These are phyloP conservation scores for Inga oerstediana DNA, from an alignment of 306 rosid species.

Conservation along the genomic window DNA sequence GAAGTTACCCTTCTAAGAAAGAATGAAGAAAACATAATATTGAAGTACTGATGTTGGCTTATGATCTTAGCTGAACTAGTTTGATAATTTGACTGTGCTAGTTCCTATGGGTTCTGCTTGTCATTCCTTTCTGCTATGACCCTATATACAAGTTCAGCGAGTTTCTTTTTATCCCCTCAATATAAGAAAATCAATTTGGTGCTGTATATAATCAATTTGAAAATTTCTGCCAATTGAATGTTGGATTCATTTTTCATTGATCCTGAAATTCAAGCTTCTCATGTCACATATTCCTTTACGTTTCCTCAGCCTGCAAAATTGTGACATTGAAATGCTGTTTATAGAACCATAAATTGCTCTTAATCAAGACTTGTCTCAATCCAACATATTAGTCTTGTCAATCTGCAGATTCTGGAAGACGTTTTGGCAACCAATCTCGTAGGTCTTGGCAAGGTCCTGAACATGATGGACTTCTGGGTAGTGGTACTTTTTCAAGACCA, in stretches of 20 bases:
- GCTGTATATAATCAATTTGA: neutral
- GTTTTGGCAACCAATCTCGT: constrained; percentile 64
- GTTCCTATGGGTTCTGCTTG: neutral
- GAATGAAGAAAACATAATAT: neutral
- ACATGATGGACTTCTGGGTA: constrained; percentile 99
- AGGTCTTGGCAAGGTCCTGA: constrained; percentile 87
- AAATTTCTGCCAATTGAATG: neutral
- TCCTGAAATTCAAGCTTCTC: neutral
- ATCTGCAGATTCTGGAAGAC: constrained; percentile 74
- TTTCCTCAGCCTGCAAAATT: neutral
- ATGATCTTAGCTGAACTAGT: neutral
- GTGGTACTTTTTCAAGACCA: constrained; percentile 95
- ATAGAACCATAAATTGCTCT: constrained; percentile 26
- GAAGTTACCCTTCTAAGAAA: neutral
- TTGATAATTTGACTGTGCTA: neutral
- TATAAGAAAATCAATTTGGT: neutral
- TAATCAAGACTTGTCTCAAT: constrained; percentile 17
- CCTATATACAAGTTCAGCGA: neutral
- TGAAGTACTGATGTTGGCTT: neutral
- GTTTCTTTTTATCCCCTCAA: neutral
- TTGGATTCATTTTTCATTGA: constrained; percentile 1
- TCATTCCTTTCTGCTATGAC: neutral
- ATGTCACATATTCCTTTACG: neutral
- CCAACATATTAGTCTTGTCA: constrained; percentile 31
- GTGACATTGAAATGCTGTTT: neutral